Evolutionary conservation across 139 green algal genomes (phyloP), one percentile per base, ranked within the genome.

Genomic region (Auxenochlorella pyrenoidosa): DNA sequence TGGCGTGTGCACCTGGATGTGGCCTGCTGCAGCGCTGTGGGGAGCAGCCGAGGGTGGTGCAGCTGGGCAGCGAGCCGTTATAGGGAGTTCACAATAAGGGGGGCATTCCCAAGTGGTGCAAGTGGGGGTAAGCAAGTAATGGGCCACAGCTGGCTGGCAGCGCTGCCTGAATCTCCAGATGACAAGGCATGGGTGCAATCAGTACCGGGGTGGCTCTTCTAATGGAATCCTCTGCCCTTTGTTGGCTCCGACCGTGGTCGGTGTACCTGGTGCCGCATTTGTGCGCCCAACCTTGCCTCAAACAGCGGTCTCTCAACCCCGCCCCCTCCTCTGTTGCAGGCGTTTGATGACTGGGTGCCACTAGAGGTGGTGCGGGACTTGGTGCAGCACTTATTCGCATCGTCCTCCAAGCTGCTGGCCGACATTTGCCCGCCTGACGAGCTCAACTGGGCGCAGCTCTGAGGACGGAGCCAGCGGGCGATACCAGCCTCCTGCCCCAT

Each of bases 291-390:
- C 47, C 10, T 6, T 54, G 47, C 10, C 60, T 6, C 60, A 68
- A 28, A 68, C 12, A 32, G 22, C 60, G n/a, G 5, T 68, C 60
- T 12, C 63, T 6, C 34, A 44, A 43, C n/a, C 10, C 68, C 34
- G 38, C 68, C 34, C 68, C 6, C n/a, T 24, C 68, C 63, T 30
- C 59, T 34, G 24, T 34, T 43, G 65, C 81, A 78, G 81, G 43
- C 43, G 41, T 77, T 86, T 68, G 90, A 94, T 38, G 85, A 92
- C 82, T 92, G 82, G 85, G 75, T 94, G 77, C 91, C 91, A 13
- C 77, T 93, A 34, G 54, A 83, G 10, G 81, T 89, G 38, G 80
- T 93, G n/a, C 70, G 72, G 10, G 90, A 93, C 32, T 81, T 94
- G 43, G 60, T 68, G 44, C 26, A 22, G 28, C 19, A 28, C 26